phyloP scores from a whole-genome alignment of 176 grass and related monocot species.

The Poa annua region DNA sequence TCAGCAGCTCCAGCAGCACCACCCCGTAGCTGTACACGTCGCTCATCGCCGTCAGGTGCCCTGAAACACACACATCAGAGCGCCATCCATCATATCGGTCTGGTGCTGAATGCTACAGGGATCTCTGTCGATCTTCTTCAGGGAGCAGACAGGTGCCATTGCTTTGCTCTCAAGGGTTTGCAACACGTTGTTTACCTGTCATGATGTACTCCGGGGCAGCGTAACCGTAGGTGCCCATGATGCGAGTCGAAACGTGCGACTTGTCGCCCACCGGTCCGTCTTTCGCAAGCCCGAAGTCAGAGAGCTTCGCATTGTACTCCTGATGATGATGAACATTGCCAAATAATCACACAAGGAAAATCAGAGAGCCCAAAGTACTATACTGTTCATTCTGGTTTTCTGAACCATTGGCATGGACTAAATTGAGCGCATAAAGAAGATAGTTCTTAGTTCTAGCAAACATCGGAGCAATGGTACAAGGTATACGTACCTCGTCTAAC shows the following conservation, averaged over 20 bases:
- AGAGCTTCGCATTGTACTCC: constrained; percentile 87
- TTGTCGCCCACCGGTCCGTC: constrained; percentile 81
- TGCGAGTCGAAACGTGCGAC: constrained; percentile 83
- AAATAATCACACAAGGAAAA: background rate
- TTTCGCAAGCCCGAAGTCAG: constrained; percentile 91
- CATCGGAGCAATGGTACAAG: background rate
- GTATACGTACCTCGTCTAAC: constrained; percentile 61
- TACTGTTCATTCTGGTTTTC: background rate
- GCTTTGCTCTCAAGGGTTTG: background rate
- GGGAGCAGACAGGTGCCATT: background rate
- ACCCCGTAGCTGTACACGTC: constrained; percentile 95
- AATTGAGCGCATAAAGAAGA: background rate
- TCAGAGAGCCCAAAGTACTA: background rate
- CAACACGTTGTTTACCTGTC: constrained; percentile 47
- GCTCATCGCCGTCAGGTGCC: constrained; percentile 83
- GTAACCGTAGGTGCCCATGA: constrained; percentile 92
- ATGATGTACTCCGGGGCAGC: constrained; percentile 95
- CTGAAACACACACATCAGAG: constrained; percentile 22
- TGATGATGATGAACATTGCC: constrained; percentile 29
- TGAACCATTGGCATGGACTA: background rate
- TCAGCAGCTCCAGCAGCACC: constrained; percentile 78
- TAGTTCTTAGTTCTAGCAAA: background rate
- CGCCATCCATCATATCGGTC: background rate
- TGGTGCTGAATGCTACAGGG: background rate
- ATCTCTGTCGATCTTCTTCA: background rate